These are phyloP conservation scores for Talaromyces rugulosus DNA, from an alignment of 2,329 filamentous ascomycete genomes.

Conservation along the genomic window DNA sequence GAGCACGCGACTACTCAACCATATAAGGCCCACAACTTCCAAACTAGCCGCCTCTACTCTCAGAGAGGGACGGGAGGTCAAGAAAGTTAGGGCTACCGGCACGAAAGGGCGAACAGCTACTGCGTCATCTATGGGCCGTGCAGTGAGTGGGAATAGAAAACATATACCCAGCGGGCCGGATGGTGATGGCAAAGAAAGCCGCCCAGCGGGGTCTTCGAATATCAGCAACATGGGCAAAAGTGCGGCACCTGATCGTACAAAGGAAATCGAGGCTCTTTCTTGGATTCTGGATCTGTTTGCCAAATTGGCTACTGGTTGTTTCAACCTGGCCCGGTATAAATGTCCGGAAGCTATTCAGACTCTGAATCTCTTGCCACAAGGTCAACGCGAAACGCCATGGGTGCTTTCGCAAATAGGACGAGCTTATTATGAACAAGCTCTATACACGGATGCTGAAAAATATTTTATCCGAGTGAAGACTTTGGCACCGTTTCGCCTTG, in stretches of 20 bases:
- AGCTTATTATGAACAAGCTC: constrained; percentile 84
- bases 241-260: constrained; percentile 50
- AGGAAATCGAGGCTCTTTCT: constrained; percentile 69
- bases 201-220: constrained; percentile 29
- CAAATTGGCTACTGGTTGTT: constrained; percentile 77
- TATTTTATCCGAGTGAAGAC: constrained; percentile 76
- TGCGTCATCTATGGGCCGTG: constrained; percentile 70
- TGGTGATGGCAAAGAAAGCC: constrained; percentile 61
- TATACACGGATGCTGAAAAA: constrained; percentile 81
- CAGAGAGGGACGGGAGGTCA: constrained; percentile 68
- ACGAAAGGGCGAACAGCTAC: constrained; percentile 63
- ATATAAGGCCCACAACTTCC: constrained; percentile 61
- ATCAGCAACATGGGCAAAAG: constrained; percentile 26
- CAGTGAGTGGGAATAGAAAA: constrained; percentile 88
- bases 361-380: constrained; percentile 65
- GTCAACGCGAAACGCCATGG: constrained; percentile 88
- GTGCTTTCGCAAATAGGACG: constrained; percentile 86
- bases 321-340: constrained; percentile 72
- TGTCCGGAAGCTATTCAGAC: constrained; percentile 71
- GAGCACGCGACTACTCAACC: constrained; percentile 68
- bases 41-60: constrained; percentile 60
- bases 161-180: constrained; percentile 56
- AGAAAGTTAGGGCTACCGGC: constrained; percentile 74
- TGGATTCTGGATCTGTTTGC: constrained; percentile 76
- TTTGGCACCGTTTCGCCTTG: constrained; percentile 73